Percentiles rank a stretch among this genome's conserved stretches.
Evolutionary conservation across 768 basidiomycete genomes (phyloP).

Genomic region (Amanita molliuscula): DNA sequence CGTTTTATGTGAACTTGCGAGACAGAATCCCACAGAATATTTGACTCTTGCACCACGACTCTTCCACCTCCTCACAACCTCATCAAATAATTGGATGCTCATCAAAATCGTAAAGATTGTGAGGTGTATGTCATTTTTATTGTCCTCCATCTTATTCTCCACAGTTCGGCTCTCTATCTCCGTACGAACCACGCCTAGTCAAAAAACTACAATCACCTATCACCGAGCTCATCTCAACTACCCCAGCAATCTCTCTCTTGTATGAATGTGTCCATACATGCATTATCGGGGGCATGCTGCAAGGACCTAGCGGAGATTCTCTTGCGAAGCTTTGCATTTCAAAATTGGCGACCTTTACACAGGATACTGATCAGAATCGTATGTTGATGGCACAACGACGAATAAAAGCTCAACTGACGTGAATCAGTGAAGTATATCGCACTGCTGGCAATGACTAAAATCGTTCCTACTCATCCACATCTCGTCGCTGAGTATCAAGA

Average conservation of each 20-base stretch:
- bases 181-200: conserved; percentile 86
- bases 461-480: conserved; percentile 85
- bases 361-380: conserved; percentile 95
- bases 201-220: conserved; percentile 92
- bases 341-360: conserved; percentile 85
- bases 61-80: conserved; percentile 87
- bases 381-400: conserved; percentile 21
- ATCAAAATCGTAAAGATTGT: conserved; percentile 98
- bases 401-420: conserved; percentile 1
- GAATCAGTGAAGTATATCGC: conserved; percentile 91
- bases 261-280: conserved; percentile 99
- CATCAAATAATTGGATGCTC: conserved; percentile 99
- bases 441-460: conserved; percentile 89
- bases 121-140: conserved; percentile 6
- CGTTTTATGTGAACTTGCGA: conserved; percentile 86
- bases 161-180: conserved; percentile 89
- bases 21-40: conserved; percentile 70
- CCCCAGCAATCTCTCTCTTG: conserved; percentile 87
- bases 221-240: conserved; percentile 91
- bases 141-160: conserved; percentile 5
- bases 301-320: conserved; percentile 62
- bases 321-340: conserved; percentile 86
- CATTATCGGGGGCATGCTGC: conserved; percentile 94
- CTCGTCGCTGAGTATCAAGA: conserved; percentile 89
- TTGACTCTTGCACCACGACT: conserved; percentile 83